phyloP scores from a whole-genome alignment of 2,329 filamentous ascomycete species.

The Diaporthe capsici region DNA sequence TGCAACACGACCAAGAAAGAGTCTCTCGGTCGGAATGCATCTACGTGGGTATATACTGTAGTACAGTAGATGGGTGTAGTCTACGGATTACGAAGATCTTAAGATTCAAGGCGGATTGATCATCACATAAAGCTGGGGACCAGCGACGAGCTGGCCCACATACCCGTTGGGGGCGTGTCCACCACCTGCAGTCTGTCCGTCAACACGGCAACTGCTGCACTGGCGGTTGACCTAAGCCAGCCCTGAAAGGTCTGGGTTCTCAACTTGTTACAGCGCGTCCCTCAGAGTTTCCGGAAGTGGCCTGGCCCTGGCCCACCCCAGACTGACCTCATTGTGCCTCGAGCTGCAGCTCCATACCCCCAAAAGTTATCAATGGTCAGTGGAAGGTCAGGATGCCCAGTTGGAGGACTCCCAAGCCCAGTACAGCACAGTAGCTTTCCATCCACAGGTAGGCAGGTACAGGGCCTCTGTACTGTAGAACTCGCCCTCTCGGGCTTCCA shows the following conservation, averaged over 20 bases:
- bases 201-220: not conserved
- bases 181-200: not conserved
- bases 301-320: constrained; percentile 14
- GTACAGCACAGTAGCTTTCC: not conserved
- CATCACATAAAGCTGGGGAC: constrained; percentile 1
- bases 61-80: not conserved
- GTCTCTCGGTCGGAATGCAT: not conserved
- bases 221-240: not conserved
- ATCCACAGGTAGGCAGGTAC: not conserved
- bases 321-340: constrained; percentile 24
- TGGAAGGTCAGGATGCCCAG: not conserved
- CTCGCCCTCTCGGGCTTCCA: not conserved
- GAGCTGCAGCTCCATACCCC: not conserved
- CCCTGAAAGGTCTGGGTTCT: not conserved
- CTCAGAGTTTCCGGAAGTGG: constrained; percentile 10
- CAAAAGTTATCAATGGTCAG: not conserved
- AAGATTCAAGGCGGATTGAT: not conserved
- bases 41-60: not conserved
- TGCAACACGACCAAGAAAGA: constrained; percentile 5
- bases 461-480: not conserved
- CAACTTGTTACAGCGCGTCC: not conserved
- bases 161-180: not conserved
- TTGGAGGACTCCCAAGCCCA: too few relatives aligned
- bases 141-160: not conserved
- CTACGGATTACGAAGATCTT: not conserved